phyloP scores from a whole-genome alignment of 176 grass and related monocot genomes.

The Oryza nivara region DNA sequence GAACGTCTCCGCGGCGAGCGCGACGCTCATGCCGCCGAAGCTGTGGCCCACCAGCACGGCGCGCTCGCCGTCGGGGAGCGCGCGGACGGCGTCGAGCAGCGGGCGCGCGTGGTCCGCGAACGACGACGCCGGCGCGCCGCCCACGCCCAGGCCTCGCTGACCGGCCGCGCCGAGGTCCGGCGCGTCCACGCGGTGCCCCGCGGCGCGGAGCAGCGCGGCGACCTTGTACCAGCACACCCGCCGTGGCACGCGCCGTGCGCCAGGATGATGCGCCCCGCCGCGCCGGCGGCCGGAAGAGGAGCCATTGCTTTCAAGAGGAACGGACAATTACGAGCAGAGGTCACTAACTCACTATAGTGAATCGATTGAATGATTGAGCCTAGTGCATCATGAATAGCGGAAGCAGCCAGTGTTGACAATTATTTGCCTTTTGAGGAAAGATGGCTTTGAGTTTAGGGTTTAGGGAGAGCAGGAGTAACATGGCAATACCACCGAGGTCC shows the following conservation, averaged over 20 bases:
- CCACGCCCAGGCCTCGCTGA: not conserved
- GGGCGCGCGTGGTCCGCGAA: constrained; percentile 62
- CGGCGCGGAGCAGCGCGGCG: constrained; percentile 40
- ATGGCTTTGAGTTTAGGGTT: no score
- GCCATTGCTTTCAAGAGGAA: no score
- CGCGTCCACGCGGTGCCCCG: constrained; percentile 43
- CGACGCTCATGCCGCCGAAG: constrained; percentile 52
- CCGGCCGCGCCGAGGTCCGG: constrained; percentile 45
- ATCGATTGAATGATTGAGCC: no score
- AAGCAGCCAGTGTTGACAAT: no score
- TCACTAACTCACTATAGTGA: no score
- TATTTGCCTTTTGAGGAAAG: no score
- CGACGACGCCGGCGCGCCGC: constrained; percentile 30
- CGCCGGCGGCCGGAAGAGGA: not conserved
- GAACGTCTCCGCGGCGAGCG: constrained; percentile 59
- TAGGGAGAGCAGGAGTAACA: no score
- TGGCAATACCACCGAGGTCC: no score
- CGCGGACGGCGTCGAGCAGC: constrained; percentile 48
- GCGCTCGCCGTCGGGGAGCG: constrained; percentile 48
- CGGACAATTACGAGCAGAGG: no score
- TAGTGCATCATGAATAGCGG: no score
- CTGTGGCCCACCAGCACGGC: constrained; percentile 62
- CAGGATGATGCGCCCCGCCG: constrained; percentile 49
- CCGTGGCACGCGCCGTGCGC: constrained; percentile 65
- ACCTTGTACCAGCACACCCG: constrained; percentile 69